Evolutionary conservation across 2,329 filamentous ascomycete genomes (phyloP).

Genomic region (Grosmannia clavigera): DNA sequence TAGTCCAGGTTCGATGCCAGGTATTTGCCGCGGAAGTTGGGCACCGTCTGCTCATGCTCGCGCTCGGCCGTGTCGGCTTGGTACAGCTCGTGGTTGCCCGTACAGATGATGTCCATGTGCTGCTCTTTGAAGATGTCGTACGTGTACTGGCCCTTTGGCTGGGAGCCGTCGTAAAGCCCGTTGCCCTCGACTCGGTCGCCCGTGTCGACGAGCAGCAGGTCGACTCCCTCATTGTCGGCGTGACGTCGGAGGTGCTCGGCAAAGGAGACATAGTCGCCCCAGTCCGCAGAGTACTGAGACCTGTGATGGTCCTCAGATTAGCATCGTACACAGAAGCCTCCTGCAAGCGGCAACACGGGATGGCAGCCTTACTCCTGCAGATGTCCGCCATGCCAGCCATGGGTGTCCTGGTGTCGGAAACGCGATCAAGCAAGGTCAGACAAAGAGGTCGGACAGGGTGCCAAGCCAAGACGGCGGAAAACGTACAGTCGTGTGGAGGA

Average conservation of each 20-base stretch:
- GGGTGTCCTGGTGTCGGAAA: constrained; percentile 46
- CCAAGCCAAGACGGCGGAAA: neutral
- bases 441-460: neutral
- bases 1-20: constrained; percentile 91
- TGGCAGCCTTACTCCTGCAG: constrained; percentile 60
- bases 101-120: constrained; percentile 69
- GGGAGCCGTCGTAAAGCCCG: constrained; percentile 81
- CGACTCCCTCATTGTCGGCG: constrained; percentile 66
- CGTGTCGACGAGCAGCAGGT: constrained; percentile 88
- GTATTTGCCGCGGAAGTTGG: constrained; percentile 69
- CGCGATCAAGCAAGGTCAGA: neutral
- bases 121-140: constrained; percentile 80
- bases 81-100: constrained; percentile 94
- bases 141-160: constrained; percentile 77
- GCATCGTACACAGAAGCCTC: neutral
- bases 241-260: constrained; percentile 66
- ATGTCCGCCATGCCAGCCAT: constrained; percentile 93
- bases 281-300: constrained; percentile 86
- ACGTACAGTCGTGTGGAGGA: constrained; percentile 72
- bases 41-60: constrained; percentile 70
- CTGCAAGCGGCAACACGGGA: neutral
- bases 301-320: constrained; percentile 25
- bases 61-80: constrained; percentile 61
- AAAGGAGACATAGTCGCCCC: constrained; percentile 97
- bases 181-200: constrained; percentile 90